Conservation (phyloP, 2,329 filamentous ascomycete genomes). For the Fusarium udum region DNA sequence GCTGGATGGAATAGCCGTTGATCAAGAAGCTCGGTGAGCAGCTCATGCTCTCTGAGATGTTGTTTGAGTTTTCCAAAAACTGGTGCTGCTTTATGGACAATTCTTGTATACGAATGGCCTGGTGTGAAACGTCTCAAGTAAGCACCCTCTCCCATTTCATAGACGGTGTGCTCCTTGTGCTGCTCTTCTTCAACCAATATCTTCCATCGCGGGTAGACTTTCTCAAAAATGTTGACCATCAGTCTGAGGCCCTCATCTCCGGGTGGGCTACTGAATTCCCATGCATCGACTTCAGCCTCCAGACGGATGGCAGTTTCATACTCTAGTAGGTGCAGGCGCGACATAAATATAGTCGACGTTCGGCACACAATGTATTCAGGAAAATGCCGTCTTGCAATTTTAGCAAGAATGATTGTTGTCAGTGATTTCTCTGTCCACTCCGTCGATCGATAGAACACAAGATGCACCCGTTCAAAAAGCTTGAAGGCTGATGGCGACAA, state of each 20-base stretch:
- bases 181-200: conserved; percentile 76
- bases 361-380: conserved; percentile 90
- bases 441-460: conserved; percentile 95
- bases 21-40: conserved; percentile 77
- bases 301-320: conserved; percentile 88
- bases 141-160: conserved; percentile 84
- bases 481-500: conserved; percentile 77
- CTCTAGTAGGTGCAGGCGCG: conserved; percentile 79
- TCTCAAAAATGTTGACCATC: conserved; percentile 77
- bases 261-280: conserved; percentile 81
- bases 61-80: conserved; percentile 85
- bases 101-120: conserved; percentile 91
- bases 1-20: conserved; percentile 88
- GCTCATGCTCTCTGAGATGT: conserved; percentile 77
- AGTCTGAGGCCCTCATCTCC: conserved; percentile 71
- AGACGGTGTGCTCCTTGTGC: conserved; percentile 78
- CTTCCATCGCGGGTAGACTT: conserved; percentile 84
- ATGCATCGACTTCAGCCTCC: conserved; percentile 83
- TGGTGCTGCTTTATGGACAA: conserved; percentile 86
- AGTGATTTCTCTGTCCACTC: conserved; percentile 98
- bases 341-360: conserved; percentile 87
- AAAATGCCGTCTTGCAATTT: conserved; percentile 87
- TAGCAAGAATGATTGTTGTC: conserved; percentile 92
- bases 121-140: conserved; percentile 92
- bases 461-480: conserved; percentile 91